Evolutionary conservation across 257 asterid species (phyloP).

Genomic region (Thymus quinquecostatus): DNA sequence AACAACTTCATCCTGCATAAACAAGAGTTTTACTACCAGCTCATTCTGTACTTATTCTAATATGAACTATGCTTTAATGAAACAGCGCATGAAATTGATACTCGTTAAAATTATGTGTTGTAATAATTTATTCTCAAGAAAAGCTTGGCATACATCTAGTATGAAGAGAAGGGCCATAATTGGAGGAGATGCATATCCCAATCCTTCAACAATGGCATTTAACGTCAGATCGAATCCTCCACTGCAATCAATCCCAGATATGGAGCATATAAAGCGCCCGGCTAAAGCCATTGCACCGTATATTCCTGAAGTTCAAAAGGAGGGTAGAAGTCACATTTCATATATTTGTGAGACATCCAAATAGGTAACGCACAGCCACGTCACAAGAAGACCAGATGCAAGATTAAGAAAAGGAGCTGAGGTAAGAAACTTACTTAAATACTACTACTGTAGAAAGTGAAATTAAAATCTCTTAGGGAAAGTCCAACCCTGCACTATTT

Average conservation of each 20-base stretch:
- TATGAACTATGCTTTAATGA: neutral
- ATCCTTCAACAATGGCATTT: slow-evolving; percentile 81
- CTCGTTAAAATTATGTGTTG: neutral
- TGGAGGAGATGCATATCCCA: slow-evolving; percentile 98
- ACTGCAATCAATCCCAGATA: slow-evolving; percentile 75
- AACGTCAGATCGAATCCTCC: slow-evolving; percentile 85
- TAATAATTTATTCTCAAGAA: slow-evolving; percentile 6
- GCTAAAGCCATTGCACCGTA: slow-evolving; percentile 94
- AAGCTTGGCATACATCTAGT: slow-evolving; percentile 65
- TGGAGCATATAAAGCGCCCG: slow-evolving; percentile 90
- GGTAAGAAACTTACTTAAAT: too few relatives aligned
- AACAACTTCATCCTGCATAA: slow-evolving; percentile 85
- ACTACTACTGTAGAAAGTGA: too few relatives aligned
- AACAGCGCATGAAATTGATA: slow-evolving; percentile 7
- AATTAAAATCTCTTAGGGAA: too few relatives aligned
- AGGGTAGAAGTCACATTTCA: slow-evolving; percentile 9
- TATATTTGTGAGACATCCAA: neutral
- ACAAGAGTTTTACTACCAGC: neutral
- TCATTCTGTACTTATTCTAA: neutral
- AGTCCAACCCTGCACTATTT: too few relatives aligned
- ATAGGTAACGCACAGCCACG: neutral
- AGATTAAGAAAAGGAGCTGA: too few relatives aligned
- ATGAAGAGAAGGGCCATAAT: slow-evolving; percentile 94
- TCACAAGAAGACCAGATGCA: too few relatives aligned
- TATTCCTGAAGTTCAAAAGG: slow-evolving; percentile 59